Base-by-base conservation (phyloP, 345 rosid species). In the Linum usitatissimum region DNA sequence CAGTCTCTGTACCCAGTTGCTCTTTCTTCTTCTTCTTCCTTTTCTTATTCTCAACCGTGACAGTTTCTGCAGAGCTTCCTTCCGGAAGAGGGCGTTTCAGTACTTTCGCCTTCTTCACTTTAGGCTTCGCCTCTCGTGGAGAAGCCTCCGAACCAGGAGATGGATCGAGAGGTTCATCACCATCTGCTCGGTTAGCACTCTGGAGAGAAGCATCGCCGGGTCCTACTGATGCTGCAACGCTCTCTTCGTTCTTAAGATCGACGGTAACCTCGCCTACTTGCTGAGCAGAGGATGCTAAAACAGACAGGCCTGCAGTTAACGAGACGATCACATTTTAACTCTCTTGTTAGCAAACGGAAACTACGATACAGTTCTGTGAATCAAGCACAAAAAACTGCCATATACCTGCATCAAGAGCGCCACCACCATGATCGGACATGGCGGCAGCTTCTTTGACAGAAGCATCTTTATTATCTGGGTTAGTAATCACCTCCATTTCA, bases 11-110 rank as follows among this genome's bases (percentile, higher is more conserved):
- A 55, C 67, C 74, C 19, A 63, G 40, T 66, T 4, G 38, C 38
- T 34, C 38, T 34, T 77, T 86, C 70, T 77, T 82, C 78, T 82
- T 82, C 78, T 82, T 86, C 80, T 81, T 92, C 66, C 80, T 89
- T 83, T 83, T 90, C 78, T 80, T 87, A 66, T 70, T 80, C 73
- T 66, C 79, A 63, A 59, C 76, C 28, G 30, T 61, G 55, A 66
- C 19, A 72, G 82, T 53, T 55, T 72, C 70, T 56, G 74, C 87
- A 6, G 76, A 53, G 64, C 78, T 61, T 69, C 73, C 20, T 57
- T 77, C 84, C 12, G 71, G 79, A 15, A 73, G 54, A 30, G 78
- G 77, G 57, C 76, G 86, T 79, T 86, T 86, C 49, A 55, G 42
- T 59, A 53, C 81, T 69, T 86, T 83, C 66, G 62, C 71, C 78